These are phyloP conservation scores for Galeopsis tetrahit DNA, from an alignment of 257 asterid species.

Conservation along the genomic window DNA sequence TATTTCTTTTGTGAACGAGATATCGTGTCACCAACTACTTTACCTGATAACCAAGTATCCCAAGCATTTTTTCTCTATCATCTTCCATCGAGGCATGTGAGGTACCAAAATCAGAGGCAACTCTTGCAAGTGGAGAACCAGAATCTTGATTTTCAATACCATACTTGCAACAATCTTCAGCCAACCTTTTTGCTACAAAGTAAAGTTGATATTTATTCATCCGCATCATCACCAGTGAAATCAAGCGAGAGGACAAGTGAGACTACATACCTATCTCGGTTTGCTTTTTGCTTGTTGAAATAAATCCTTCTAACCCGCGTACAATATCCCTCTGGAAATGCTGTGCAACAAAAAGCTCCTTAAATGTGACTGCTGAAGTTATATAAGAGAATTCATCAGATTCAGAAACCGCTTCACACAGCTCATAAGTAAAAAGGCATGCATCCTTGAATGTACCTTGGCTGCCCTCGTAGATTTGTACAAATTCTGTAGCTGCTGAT, in stretches of 20 bases:
- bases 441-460: constrained; percentile 60
- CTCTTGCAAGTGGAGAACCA: constrained; percentile 62
- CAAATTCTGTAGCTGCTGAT: constrained; percentile 71
- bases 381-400: constrained; percentile 51
- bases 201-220: constrained; percentile 37
- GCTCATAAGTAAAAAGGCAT: constrained; percentile 20
- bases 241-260: constrained; percentile 24
- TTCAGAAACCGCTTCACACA: constrained; percentile 35
- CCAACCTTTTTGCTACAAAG: constrained; percentile 76
- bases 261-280: constrained; percentile 75
- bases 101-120: constrained; percentile 75
- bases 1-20: not conserved
- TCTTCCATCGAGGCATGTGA: constrained; percentile 86
- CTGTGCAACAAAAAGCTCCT: constrained; percentile 82
- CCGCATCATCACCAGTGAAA: constrained; percentile 32
- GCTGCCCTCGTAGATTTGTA: constrained; percentile 91
- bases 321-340: constrained; percentile 97
- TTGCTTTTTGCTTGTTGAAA: constrained; percentile 76
- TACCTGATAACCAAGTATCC: constrained; percentile 79
- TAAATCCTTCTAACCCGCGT: constrained; percentile 82
- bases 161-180: constrained; percentile 88
- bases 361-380: constrained; percentile 61
- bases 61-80: constrained; percentile 85
- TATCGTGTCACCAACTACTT: constrained; percentile 5
- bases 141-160: constrained; percentile 84